Conservation (phyloP, 371 early-diverging fungal genomes). For the Mucor circinelloides region DNA sequence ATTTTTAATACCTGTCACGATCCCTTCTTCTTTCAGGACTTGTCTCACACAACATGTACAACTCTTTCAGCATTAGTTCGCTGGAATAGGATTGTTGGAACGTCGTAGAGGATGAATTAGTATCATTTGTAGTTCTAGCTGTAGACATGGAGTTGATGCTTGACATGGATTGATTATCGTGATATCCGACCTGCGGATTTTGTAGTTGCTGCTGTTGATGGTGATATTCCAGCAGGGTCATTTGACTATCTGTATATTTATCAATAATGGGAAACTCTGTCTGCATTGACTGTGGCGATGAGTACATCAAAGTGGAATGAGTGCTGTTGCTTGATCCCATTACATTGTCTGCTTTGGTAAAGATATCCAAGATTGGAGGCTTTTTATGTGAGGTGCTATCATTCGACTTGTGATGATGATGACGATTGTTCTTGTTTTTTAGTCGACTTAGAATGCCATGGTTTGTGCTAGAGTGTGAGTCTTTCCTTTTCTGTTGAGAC, state of each 20-base stretch:
- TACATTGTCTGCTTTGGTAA: background rate
- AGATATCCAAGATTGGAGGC: background rate
- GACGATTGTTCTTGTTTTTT: background rate
- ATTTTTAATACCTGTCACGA: constrained; percentile 11
- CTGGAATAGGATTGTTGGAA: constrained; percentile 3
- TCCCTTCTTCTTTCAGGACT: constrained; percentile 22
- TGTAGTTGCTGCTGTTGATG: background rate
- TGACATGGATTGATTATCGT: constrained; percentile 2
- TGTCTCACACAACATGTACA: constrained; percentile 14
- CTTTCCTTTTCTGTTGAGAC: background rate
- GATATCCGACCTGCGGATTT: constrained; percentile 4
- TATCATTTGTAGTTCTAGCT: background rate
- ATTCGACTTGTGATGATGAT: background rate
- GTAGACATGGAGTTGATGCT: background rate
- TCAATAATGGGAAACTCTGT: background rate
- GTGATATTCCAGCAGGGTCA: constrained; percentile 5
- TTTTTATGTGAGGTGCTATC: background rate
- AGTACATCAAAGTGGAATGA: background rate
- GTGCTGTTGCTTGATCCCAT: background rate
- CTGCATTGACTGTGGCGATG: background rate
- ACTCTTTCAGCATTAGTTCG: constrained; percentile 13
- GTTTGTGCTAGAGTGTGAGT: background rate
- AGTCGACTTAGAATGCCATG: constrained; percentile 3
- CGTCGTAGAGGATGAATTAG: background rate
- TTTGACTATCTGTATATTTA: constrained; percentile 17